Evolutionary conservation across 176 grass and related monocot species (phyloP).

Genomic region (Alloteropsis semialata): DNA sequence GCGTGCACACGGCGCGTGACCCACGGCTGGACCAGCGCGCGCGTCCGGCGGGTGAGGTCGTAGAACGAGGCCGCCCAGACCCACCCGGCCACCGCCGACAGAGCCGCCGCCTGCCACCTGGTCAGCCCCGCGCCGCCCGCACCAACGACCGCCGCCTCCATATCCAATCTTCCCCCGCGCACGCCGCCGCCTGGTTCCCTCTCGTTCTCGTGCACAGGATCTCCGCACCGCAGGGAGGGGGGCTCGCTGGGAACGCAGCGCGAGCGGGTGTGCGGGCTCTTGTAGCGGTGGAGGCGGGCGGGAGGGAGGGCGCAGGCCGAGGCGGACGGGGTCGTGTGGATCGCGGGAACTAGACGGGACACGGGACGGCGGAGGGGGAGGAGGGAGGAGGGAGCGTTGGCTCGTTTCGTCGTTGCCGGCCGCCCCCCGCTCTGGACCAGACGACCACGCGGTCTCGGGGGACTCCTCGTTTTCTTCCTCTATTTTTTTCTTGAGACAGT

Average conservation of each 20-base stretch:
- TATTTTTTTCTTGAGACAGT: not conserved
- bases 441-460: slow-evolving; percentile 7
- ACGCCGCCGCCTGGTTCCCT: not conserved
- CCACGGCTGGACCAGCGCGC: slow-evolving; percentile 68
- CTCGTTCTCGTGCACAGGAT: slow-evolving; percentile 8
- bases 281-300: slow-evolving; percentile 7
- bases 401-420: slow-evolving; percentile 32
- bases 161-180: not conserved
- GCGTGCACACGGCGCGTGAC: slow-evolving; percentile 61
- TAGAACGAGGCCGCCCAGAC: slow-evolving; percentile 72
- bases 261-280: not conserved
- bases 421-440: slow-evolving; percentile 42
- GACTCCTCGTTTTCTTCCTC: not conserved
- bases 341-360: not conserved
- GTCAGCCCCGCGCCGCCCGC: slow-evolving; percentile 57
- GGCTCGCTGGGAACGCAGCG: not conserved
- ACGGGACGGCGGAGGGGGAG: not conserved
- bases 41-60: slow-evolving; percentile 68
- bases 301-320: slow-evolving; percentile 7
- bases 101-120: slow-evolving; percentile 71
- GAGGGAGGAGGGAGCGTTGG: not conserved
- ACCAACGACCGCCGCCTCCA: slow-evolving; percentile 16
- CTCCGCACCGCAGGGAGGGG: not conserved
- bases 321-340: slow-evolving; percentile 23
- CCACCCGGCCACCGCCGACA: slow-evolving; percentile 67